Base-by-base conservation (phyloP, 2,329 filamentous ascomycete genomes). In the Fusarium piperis region DNA sequence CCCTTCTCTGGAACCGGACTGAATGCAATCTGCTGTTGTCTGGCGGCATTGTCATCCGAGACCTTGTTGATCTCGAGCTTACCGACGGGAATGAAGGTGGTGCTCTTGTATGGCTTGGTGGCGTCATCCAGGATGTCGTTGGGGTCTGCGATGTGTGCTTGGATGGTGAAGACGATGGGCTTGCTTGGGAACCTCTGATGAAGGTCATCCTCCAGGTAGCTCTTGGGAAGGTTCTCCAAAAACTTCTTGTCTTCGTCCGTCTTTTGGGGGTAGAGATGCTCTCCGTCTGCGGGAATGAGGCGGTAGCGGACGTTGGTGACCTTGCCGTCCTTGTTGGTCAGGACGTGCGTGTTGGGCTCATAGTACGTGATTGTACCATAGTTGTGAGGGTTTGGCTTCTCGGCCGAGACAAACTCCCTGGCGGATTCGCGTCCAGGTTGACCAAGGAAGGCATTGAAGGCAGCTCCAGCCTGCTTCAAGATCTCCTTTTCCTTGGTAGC, bases 361-460 rank as follows among this genome's bases (percentile, higher is more conserved):
- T 68, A 65, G 12, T 71, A 71, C 6, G 55, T 71, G 32, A 71
- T 68, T 0, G 67, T 71, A 1, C 68, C 64, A n/a, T 71, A 71
- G 4, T 61, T 71, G 3, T 71, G 55, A 4, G 59, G 56, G 6
- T 71, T 71, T 2, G 56, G 68, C 41, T 71, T 71, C n/a, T 64
- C 53, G 3, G 59, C 67, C 1, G 18, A 8, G 0, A 71, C 68
- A 23, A 67, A 70, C 1, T 15, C 23, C 6, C 32, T 38, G 2
- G 68, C 68, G 9, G 63, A 32, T 26, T 41, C 32, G 6, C 61
- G 32, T 1, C 48, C 56, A 11, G 30, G 44, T 6, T 51, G 44
- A 8, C 23, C 20, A 2, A 71, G 56, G 23, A 71, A 62, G 1
- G 23, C 44, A 3, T 33, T 0, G 11, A 71, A 68, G 0, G 52